Evolutionary conservation across 305 asterid genomes (phyloP).

Genomic region (Rubia occidens): DNA sequence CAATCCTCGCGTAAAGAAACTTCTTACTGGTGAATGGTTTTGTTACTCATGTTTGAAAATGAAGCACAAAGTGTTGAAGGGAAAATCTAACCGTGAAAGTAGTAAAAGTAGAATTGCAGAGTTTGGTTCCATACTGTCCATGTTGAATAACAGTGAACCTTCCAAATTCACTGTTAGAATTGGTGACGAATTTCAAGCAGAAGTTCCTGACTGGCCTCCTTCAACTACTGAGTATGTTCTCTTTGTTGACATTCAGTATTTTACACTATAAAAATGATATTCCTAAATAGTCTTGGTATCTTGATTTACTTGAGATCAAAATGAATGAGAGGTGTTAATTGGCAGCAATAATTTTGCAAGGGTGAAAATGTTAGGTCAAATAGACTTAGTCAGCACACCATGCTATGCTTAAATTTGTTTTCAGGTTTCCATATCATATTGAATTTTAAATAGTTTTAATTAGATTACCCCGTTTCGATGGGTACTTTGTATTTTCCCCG

Average conservation of each 20-base stretch:
- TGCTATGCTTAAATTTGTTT: not conserved
- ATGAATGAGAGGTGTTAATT: not conserved
- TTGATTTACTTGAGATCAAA: slow-evolving; percentile 11
- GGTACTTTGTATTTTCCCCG: not conserved
- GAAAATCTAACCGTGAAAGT: slow-evolving; percentile 34
- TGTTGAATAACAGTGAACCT: slow-evolving; percentile 50
- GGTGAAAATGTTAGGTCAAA: not conserved
- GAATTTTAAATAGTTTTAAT: not conserved
- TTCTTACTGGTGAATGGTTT: slow-evolving; percentile 67
- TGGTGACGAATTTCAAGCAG: slow-evolving; percentile 66
- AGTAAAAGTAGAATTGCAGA: slow-evolving; percentile 26
- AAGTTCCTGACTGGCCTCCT: slow-evolving; percentile 65
- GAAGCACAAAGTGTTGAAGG: slow-evolving; percentile 45
- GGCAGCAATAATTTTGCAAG: not conserved
- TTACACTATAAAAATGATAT: not conserved
- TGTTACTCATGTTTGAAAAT: slow-evolving; percentile 64
- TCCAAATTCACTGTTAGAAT: slow-evolving; percentile 57
- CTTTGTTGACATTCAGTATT: not conserved
- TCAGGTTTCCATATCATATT: not conserved
- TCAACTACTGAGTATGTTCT: slow-evolving; percentile 59
- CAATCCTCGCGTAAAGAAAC: slow-evolving; percentile 39
- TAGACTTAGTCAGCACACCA: not conserved
- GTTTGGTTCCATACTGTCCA: slow-evolving; percentile 40
- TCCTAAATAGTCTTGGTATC: slow-evolving; percentile 9
- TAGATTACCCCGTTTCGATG: not conserved